Percentiles rank a stretch among this genome's conserved stretches.
These are phyloP conservation scores for Aegilops sharonensis DNA, from an alignment of 176 grass and related monocot genomes.

Conservation along the genomic window DNA sequence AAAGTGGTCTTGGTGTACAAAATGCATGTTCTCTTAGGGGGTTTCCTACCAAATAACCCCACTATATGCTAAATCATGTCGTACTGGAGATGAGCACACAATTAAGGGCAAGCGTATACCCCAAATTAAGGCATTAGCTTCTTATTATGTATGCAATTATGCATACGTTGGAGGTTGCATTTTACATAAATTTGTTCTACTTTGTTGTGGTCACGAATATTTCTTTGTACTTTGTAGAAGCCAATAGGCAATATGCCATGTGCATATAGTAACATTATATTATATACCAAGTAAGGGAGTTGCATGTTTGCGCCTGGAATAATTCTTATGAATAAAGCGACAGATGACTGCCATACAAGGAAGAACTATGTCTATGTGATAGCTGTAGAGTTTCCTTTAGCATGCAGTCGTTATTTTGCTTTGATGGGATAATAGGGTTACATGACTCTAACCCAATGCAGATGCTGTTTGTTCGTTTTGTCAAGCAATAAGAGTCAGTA, in stretches of 20 bases:
- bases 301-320: neutral
- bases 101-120: neutral
- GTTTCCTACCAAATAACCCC: neutral
- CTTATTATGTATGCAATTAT: neutral
- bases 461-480: neutral
- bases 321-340: neutral
- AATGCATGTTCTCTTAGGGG: neutral
- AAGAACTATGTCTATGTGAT: neutral
- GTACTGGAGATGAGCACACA: neutral
- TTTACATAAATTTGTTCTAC: neutral
- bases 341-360: neutral
- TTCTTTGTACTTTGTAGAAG: neutral
- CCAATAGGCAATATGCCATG: neutral
- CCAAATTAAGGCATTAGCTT: neutral
- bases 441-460: neutral
- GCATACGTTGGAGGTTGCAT: neutral
- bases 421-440: neutral
- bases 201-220: neutral
- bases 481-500: neutral
- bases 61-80: constrained; percentile 1
- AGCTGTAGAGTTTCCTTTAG: neutral
- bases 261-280: neutral
- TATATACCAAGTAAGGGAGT: neutral
- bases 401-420: neutral
- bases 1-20: neutral